Percentiles rank a stretch among this genome's conserved stretches.
Conservation (phyloP, 2,329 filamentous ascomycete species). For the Macrophomina pseudophaseolina region DNA sequence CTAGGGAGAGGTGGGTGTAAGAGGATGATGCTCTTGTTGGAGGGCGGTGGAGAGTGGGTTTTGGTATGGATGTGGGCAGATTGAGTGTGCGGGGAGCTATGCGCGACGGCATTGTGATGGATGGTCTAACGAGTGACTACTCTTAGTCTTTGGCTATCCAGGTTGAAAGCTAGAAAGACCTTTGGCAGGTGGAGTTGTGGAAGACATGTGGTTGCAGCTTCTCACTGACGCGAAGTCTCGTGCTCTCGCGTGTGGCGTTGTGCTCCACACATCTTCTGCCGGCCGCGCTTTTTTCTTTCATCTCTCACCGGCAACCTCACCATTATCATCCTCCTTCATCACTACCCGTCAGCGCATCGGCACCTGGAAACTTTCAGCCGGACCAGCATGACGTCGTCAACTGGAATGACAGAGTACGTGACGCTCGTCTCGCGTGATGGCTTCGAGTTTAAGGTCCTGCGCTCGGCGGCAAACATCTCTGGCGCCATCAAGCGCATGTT, state of each 20-base stretch:
- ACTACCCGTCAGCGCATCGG: background rate
- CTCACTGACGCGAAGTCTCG: constrained; percentile 17
- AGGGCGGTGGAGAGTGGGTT: background rate
- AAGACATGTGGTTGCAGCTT: background rate
- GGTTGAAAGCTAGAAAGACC: background rate
- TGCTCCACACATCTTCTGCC: background rate
- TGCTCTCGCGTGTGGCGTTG: constrained; percentile 17
- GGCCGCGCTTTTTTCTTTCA: constrained; percentile 4
- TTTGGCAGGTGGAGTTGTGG: background rate
- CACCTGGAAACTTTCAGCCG: background rate
- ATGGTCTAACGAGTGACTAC: background rate
- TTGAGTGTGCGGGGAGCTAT: background rate
- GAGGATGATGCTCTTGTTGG: background rate
- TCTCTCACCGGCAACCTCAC: background rate
- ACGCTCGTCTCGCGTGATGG: constrained; percentile 77
- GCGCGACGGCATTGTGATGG: background rate
- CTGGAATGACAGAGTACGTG: constrained; percentile 65
- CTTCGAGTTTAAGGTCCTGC: constrained; percentile 76
- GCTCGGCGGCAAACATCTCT: constrained; percentile 72
- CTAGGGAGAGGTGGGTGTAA: background rate
- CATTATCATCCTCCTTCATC: background rate
- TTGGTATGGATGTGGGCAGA: constrained; percentile 9
- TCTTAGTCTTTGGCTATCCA: background rate
- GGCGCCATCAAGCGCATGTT: constrained; percentile 77
- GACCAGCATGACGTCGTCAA: constrained; percentile 10